Conservation (phyloP, 2,329 filamentous ascomycete genomes). For the Arachnomyces sp. region DNA sequence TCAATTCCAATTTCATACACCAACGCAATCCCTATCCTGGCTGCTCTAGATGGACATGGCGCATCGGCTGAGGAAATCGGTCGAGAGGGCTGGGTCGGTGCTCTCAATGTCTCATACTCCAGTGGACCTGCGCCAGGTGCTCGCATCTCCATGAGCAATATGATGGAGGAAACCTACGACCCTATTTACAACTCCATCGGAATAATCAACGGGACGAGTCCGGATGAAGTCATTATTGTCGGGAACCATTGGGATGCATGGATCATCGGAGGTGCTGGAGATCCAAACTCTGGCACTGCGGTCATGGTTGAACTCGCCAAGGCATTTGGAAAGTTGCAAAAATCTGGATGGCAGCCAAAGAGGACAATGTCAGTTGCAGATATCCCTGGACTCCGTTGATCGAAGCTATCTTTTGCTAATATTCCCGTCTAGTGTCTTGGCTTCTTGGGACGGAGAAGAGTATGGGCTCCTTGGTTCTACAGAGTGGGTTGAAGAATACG, state of each 20-base stretch:
- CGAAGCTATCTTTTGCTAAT: not conserved
- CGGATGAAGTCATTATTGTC: constrained; percentile 39
- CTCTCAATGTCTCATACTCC: constrained; percentile 25
- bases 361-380: constrained; percentile 35
- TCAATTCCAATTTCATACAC: constrained; percentile 24
- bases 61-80: constrained; percentile 22
- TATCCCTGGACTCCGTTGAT: not conserved
- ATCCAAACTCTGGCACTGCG: constrained; percentile 45
- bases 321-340: constrained; percentile 40
- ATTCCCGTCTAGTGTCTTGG: constrained; percentile 16
- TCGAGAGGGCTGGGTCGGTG: constrained; percentile 25
- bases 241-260: constrained; percentile 49
- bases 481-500: constrained; percentile 44
- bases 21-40: constrained; percentile 24
- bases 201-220: constrained; percentile 21
- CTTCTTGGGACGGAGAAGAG: constrained; percentile 30
- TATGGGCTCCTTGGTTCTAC: constrained; percentile 34
- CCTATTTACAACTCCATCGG: constrained; percentile 22
- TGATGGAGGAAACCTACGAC: constrained; percentile 17
- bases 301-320: constrained; percentile 44
- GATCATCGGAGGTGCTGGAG: constrained; percentile 46
- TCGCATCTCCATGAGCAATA: constrained; percentile 19
- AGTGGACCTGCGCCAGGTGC: constrained; percentile 21
- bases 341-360: constrained; percentile 44
- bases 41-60: constrained; percentile 27